Base-by-base conservation (phyloP, 2,329 filamentous ascomycete genomes). In the Penicillium palitans region DNA sequence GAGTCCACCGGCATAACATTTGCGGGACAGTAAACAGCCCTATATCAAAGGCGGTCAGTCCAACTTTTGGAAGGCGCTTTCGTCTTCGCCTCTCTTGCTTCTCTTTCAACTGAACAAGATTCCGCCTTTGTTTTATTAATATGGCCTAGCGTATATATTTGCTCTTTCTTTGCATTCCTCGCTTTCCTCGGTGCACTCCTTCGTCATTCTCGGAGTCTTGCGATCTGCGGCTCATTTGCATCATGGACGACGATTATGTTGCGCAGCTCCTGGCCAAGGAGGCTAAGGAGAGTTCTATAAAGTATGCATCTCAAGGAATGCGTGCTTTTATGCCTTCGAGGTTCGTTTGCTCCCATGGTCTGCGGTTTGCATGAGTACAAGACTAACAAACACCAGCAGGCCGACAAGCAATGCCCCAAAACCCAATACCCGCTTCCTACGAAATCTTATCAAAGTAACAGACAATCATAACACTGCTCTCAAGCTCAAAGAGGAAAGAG, bases 401-500 rank as follows among this genome's bases (percentile, higher is more conserved):
- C 84, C 87, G 57, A 76, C 83, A 46, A 84, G 84, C 65, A 85
- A 87, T 52, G 84, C 83, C 62, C 91, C 90, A 0, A 97, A 93
- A 72, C 93, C 93, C 3, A 98, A 99, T 69, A 97, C 90, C 0
- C 85, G 90, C 35, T 98, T 98, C 72, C 79, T 99, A 42, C 87
- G 87, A 58, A 89, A 95, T 68, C 90, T 98, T 57, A 91, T 99
- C 61, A 89, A 88, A 62, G 90, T 95, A 65, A 96, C 91, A 9
- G 90, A 96, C 67, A 89, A 77, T 54, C 93, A 99, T 76, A 99
- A 99, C 82, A 87, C 90, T 25, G 90, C 91, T 0, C 80, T 98
- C 31, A 84, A 91, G 19, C 90, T 90, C 0, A 96, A 88, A 70
- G 93, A 98, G 73, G 87, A 88, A 27, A 86, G 89, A 48, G 93